Percentiles rank a stretch among this genome's conserved stretches.
Conservation (phyloP, 2,329 filamentous ascomycete genomes). For the Elsinoe necatrix region DNA sequence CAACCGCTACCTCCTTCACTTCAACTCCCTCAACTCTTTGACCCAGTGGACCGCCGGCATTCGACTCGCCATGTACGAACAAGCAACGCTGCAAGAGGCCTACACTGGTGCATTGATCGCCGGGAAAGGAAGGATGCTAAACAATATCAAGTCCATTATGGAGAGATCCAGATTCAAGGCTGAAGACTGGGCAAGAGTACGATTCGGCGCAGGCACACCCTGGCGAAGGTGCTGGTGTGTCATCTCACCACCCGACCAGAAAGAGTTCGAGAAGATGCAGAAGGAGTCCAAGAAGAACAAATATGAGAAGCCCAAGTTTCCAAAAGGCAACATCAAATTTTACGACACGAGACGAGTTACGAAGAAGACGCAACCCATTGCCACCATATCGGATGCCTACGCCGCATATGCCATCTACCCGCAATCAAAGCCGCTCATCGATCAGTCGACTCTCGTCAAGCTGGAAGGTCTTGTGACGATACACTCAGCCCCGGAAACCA, state of each 20-base stretch:
- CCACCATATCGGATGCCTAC: conserved; percentile 82
- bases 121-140: conserved; percentile 80
- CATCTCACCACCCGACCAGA: conserved; percentile 84
- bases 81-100: conserved; percentile 85
- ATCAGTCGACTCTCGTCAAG: conserved; percentile 89
- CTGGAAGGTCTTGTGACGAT: conserved; percentile 86
- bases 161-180: conserved; percentile 67
- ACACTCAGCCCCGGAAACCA: conserved; percentile 66
- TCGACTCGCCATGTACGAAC: conserved; percentile 86
- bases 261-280: conserved; percentile 74
- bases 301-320: conserved; percentile 62
- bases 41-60: conserved; percentile 96
- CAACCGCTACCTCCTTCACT: conserved; percentile 91
- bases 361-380: conserved; percentile 84
- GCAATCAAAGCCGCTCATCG: conserved; percentile 85
- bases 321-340: conserved; percentile 89
- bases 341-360: conserved; percentile 86
- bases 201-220: conserved; percentile 90
- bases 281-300: conserved; percentile 76
- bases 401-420: conserved; percentile 94
- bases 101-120: conserved; percentile 95
- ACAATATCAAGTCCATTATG: conserved; percentile 85
- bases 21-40: conserved; percentile 87
- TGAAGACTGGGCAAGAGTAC: conserved; percentile 89
- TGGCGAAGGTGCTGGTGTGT: conserved; percentile 98